Evolutionary conservation across 768 basidiomycete genomes (phyloP).

Genomic region (Agrocybe praecox): DNA sequence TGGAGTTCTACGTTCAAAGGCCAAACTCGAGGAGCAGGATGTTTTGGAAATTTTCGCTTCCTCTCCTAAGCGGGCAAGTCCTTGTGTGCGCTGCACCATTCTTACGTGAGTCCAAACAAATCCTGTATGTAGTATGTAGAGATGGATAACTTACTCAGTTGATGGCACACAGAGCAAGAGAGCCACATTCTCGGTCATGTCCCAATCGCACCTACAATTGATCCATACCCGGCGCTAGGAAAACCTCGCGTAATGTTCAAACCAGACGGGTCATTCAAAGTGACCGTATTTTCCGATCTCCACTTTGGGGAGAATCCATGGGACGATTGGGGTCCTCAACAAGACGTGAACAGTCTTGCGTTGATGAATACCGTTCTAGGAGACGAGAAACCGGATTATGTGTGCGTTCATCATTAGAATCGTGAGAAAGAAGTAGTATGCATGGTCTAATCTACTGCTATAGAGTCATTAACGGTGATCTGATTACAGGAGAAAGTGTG

Average conservation of each 20-base stretch:
- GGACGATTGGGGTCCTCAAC: slow-evolving; percentile 66
- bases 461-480: slow-evolving; percentile 73
- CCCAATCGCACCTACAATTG: slow-evolving; percentile 1
- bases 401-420: too few species aligned
- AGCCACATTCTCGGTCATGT: too few species aligned
- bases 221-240: slow-evolving; percentile 36
- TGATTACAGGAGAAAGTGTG: slow-evolving; percentile 73
- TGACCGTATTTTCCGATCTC: slow-evolving; percentile 75
- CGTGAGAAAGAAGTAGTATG: too few species aligned
- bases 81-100: too few species aligned
- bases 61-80: too few species aligned
- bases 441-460: not conserved
- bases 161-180: too few species aligned
- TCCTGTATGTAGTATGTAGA: too few species aligned
- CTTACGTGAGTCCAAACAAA: too few species aligned
- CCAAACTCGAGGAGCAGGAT: too few species aligned
- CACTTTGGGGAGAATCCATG: slow-evolving; percentile 80
- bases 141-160: too few species aligned
- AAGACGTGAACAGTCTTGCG: slow-evolving; percentile 63
- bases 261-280: slow-evolving; percentile 64
- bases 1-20: too few species aligned
- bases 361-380: slow-evolving; percentile 59
- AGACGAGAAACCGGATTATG: slow-evolving; percentile 69
- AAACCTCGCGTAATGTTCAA: slow-evolving; percentile 56
- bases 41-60: too few species aligned